phyloP scores from a whole-genome alignment of 1,284 basidiomycete genomes.

The Microbotryomycetes sp. region DNA sequence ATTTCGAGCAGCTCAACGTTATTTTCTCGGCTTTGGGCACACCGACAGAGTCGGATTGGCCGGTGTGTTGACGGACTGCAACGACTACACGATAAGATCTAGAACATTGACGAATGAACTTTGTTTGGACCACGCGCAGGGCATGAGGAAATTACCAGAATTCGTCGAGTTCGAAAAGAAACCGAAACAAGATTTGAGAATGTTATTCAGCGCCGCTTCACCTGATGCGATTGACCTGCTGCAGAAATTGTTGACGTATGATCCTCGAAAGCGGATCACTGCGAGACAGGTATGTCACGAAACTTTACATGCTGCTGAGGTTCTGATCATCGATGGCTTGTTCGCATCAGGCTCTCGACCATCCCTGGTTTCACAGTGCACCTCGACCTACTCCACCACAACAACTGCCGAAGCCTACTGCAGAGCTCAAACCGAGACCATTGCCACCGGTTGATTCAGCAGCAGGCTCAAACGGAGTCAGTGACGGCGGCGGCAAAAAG shows the following conservation, averaged over 20 bases:
- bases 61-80: conserved; percentile 51
- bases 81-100: neutral
- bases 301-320: conserved; percentile 7
- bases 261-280: conserved; percentile 73
- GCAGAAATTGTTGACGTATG: conserved; percentile 69
- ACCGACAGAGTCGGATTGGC: conserved; percentile 95
- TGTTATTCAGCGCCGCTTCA: conserved; percentile 84
- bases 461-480: conserved; percentile 4
- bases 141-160: conserved; percentile 81
- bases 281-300: conserved; percentile 61
- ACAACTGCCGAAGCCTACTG: conserved; percentile 68
- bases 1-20: conserved; percentile 92
- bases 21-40: conserved; percentile 92
- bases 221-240: conserved; percentile 81
- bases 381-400: conserved; percentile 75
- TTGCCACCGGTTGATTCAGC: conserved; percentile 45
- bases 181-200: conserved; percentile 67
- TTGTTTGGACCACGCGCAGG: conserved; percentile 49
- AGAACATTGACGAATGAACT: conserved; percentile 1
- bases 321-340: conserved; percentile 6
- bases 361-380: conserved; percentile 68
- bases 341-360: conserved; percentile 56
- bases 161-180: conserved; percentile 72
- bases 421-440: conserved; percentile 51
- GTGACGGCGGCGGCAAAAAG: conserved; percentile 3